Conservation (phyloP, 805 yeast species). For the Yarrowia deformans region DNA sequence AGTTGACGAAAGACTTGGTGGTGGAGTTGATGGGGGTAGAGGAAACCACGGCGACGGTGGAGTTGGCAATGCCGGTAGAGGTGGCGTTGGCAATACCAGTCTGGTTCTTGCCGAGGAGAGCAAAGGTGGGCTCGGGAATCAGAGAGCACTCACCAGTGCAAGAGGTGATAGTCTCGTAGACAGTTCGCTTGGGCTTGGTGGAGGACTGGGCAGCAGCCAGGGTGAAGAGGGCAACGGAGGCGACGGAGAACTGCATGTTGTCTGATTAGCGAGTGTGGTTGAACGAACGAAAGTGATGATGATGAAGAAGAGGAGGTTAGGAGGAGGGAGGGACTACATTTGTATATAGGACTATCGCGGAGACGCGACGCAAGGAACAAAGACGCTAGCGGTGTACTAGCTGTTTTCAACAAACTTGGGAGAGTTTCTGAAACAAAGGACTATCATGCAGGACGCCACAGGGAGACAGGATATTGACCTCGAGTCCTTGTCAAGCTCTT, state of each 20-base stretch:
- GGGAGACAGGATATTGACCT: neutral
- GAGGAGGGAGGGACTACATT: conserved; percentile 1
- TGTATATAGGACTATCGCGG: conserved; percentile 16
- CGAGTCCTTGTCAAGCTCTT: neutral
- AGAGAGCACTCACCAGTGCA: conserved; percentile 33
- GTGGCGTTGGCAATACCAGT: conserved; percentile 28
- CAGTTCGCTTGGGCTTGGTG: conserved; percentile 34
- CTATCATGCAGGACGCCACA: conserved; percentile 14
- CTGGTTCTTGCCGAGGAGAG: conserved; percentile 17
- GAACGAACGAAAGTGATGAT: conserved; percentile 22
- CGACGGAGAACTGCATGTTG: conserved; percentile 31
- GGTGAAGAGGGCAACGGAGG: conserved; percentile 26
- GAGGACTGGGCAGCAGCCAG: conserved; percentile 36
- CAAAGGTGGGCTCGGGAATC: conserved; percentile 10
- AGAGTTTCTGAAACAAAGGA: conserved; percentile 16
- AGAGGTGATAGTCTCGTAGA: conserved; percentile 31
- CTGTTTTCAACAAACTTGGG: neutral
- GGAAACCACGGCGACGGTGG: conserved; percentile 14
- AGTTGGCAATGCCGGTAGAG: conserved; percentile 22
- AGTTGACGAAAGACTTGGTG: neutral
- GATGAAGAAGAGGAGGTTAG: conserved; percentile 32
- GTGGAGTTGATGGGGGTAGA: conserved; percentile 1
- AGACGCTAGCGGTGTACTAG: conserved; percentile 11
- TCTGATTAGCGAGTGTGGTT: conserved; percentile 3
- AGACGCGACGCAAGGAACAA: conserved; percentile 29